Evolutionary conservation across 805 yeast species (phyloP).

Genomic region (Cyberlindnera saturnus): DNA sequence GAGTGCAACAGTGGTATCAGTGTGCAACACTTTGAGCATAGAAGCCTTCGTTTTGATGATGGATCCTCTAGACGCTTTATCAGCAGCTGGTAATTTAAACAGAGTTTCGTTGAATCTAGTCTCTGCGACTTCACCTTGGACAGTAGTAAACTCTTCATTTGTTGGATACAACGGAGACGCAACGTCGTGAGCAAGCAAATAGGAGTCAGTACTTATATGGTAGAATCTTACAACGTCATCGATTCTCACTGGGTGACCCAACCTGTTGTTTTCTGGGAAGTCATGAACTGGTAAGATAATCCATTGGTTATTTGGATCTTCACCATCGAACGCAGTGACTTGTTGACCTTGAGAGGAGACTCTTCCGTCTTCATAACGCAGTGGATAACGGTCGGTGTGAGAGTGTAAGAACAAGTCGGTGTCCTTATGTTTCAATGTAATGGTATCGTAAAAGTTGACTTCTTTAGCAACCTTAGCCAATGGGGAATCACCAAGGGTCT

Average conservation of each 20-base stretch:
- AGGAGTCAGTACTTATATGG: constrained; percentile 78
- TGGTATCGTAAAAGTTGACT: constrained; percentile 67
- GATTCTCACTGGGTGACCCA: constrained; percentile 50
- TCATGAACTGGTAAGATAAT: constrained; percentile 62
- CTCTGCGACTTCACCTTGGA: constrained; percentile 51
- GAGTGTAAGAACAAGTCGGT: constrained; percentile 82
- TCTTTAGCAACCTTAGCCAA: constrained; percentile 64
- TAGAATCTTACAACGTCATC: constrained; percentile 73
- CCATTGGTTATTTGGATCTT: constrained; percentile 77
- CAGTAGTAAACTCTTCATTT: constrained; percentile 89
- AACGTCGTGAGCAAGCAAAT: constrained; percentile 85
- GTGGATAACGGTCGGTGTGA: constrained; percentile 67
- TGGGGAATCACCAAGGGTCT: constrained; percentile 79
- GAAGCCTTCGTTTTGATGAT: constrained; percentile 66
- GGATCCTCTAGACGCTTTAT: constrained; percentile 43
- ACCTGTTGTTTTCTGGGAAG: constrained; percentile 32
- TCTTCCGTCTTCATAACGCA: constrained; percentile 95
- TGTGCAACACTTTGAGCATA: constrained; percentile 67
- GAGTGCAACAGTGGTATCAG: constrained; percentile 83
- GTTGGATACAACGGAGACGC: constrained; percentile 91
- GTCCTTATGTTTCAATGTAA: constrained; percentile 76
- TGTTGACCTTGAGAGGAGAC: constrained; percentile 92
- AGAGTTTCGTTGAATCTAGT: constrained; percentile 64
- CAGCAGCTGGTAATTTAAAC: constrained; percentile 63
- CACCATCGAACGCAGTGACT: constrained; percentile 63